Conservation (phyloP, 306 rosid species). For the Casuarina equisetifolia region DNA sequence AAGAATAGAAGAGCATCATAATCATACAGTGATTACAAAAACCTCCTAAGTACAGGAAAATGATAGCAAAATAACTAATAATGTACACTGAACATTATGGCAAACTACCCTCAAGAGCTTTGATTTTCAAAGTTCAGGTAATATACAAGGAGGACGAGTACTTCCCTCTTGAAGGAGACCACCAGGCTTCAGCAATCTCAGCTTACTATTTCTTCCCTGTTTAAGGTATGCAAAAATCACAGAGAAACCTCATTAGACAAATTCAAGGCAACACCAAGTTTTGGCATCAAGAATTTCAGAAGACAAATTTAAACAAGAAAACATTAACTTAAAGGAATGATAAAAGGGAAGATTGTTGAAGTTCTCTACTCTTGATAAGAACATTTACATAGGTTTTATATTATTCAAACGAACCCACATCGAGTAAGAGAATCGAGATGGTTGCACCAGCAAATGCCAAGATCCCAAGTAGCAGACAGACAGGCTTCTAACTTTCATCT, state of each 20-base stretch:
- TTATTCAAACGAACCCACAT: neutral
- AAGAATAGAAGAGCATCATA: neutral
- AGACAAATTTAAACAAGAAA: neutral
- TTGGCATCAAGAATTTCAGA: neutral
- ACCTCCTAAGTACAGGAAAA: slow-evolving; percentile 1
- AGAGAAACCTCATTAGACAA: slow-evolving; percentile 7
- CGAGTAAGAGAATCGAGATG: no score
- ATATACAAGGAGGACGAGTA: neutral
- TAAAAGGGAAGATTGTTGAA: neutral
- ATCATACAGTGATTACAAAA: slow-evolving; percentile 5
- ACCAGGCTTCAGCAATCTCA: slow-evolving; percentile 14
- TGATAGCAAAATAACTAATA: neutral
- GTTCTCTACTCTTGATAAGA: neutral
- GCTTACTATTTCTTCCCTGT: slow-evolving; percentile 35
- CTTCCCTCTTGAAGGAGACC: neutral
- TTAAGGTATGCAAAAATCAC: slow-evolving; percentile 18
- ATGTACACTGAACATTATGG: slow-evolving; percentile 10
- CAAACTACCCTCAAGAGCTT: slow-evolving; percentile 18
- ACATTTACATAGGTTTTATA: neutral
- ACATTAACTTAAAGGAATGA: neutral
- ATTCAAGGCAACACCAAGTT: neutral
- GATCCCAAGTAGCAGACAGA: no score
- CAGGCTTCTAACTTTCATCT: no score
- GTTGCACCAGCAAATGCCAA: no score
- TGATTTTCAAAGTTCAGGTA: slow-evolving; percentile 4